Base-by-base conservation (phyloP, 2,329 filamentous ascomycete species). In the Hysterium pulicare region DNA sequence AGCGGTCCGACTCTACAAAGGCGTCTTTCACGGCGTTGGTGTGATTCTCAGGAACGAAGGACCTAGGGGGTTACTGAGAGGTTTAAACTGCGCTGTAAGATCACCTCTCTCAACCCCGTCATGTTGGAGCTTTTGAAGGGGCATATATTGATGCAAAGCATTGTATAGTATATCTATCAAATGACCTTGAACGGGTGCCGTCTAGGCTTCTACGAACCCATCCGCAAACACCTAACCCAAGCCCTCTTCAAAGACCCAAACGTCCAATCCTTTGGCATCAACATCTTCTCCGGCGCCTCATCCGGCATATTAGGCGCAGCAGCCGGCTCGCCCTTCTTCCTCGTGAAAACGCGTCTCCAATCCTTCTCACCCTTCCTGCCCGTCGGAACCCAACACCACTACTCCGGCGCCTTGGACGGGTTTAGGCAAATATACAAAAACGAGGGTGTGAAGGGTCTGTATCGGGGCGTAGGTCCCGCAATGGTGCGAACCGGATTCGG, bases 401-500 rank as follows among this genome's bases (percentile, higher is more conserved):
- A 98, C 71, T 81, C 79, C 53, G 91, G 90, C 67, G 89, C 91
- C 0, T 67, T 83, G 48, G 89, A 98, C 63, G 93, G 91, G 9
- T 73, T 95, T 66, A 72, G 75, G 21, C 82, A 87, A 62, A 96
- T 98, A 52, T 90, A 88, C 68, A 68, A 70, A 13, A 70, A 71
- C 2, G 93, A 97, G 67, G 93, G 93, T 2, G 58, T 91, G 24
- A 74, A 73, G 41, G 93, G 93, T 2, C 71, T 97, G 19, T 98
- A 97, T 71, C 79, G 93, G 44, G 93, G 93, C 44, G 87, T 97
- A 1, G 84, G 82, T 3, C 91, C 93, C 3, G 90, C 93, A 17
- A 96, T 96, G 88, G 87, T 98, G 48, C 79, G 93, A 45, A 98
- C 93, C 1, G 91, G 91, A 19, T 96, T 95, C 57, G 93, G 93